These are phyloP conservation scores for Talaromyces atroroseus DNA, from an alignment of 2,329 filamentous ascomycete species.

Conservation along the genomic window DNA sequence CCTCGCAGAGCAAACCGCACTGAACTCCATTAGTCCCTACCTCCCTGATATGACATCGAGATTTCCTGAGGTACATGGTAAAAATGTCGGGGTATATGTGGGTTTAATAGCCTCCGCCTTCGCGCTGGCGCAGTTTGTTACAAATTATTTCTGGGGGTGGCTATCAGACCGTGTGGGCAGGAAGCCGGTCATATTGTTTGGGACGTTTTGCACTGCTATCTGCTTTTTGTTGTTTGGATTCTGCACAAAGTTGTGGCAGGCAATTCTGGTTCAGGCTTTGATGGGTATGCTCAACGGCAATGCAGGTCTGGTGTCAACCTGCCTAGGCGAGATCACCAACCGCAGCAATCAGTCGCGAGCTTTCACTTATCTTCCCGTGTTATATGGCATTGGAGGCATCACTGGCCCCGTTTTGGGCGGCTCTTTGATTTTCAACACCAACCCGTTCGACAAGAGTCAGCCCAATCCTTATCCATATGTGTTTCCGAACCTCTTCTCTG, in stretches of 20 bases:
- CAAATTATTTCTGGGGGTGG: conserved; percentile 89
- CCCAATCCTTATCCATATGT: conserved; percentile 71
- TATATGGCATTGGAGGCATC: conserved; percentile 93
- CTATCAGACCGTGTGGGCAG: conserved; percentile 72
- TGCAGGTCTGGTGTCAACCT: conserved; percentile 87
- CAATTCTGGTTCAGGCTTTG: conserved; percentile 74
- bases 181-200: conserved; percentile 75
- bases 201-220: conserved; percentile 72
- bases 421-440: conserved; percentile 62
- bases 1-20: conserved; percentile 86
- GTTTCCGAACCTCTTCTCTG: conserved; percentile 73
- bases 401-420: conserved; percentile 90
- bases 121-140: conserved; percentile 83
- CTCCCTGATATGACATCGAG: conserved; percentile 84
- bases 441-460: conserved; percentile 49
- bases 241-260: conserved; percentile 74
- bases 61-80: conserved; percentile 71
- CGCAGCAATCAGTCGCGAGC: conserved; percentile 88
- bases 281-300: conserved; percentile 97
- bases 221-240: conserved; percentile 88
- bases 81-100: conserved; percentile 77
- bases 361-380: conserved; percentile 89
- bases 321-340: conserved; percentile 90
- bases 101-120: conserved; percentile 87
- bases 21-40: conserved; percentile 95